Evolutionary conservation across 169 alveolate genomes (phyloP).

Genomic region (Fabrea salina): DNA sequence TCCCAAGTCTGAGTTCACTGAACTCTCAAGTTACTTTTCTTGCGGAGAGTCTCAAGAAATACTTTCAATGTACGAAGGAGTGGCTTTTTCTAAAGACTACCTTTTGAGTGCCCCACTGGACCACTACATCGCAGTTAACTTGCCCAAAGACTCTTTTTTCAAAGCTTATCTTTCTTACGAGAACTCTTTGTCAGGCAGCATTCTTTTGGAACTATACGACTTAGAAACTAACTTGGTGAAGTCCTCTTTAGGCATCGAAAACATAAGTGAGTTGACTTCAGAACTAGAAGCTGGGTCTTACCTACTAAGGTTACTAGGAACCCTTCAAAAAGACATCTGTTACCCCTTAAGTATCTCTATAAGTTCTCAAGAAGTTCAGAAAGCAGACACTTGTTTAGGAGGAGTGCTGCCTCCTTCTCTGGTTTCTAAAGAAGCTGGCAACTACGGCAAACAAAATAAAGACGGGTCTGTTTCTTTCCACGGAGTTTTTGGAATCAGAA

Average conservation of each 20-base stretch:
- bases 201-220: not conserved
- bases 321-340: not conserved
- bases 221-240: not conserved
- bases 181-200: slow-evolving; percentile 18
- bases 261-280: not conserved
- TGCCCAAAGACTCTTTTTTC: not conserved
- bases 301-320: not conserved
- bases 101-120: not conserved
- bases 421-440: not conserved
- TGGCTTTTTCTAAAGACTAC: not conserved
- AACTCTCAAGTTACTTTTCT: not conserved
- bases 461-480: slow-evolving; percentile 18
- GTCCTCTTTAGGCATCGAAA: not conserved
- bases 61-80: not conserved
- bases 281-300: not conserved
- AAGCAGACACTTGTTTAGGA: not conserved
- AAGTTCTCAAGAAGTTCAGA: not conserved
- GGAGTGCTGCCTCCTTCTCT: not conserved
- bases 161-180: not conserved
- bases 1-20: not conserved
- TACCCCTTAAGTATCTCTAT: slow-evolving; percentile 7
- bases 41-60: not conserved
- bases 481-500: slow-evolving; percentile 12
- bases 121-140: not conserved
- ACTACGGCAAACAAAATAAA: slow-evolving; percentile 3